Conservation (phyloP, 2,329 filamentous ascomycete genomes). For the Botrytis elliptica region DNA sequence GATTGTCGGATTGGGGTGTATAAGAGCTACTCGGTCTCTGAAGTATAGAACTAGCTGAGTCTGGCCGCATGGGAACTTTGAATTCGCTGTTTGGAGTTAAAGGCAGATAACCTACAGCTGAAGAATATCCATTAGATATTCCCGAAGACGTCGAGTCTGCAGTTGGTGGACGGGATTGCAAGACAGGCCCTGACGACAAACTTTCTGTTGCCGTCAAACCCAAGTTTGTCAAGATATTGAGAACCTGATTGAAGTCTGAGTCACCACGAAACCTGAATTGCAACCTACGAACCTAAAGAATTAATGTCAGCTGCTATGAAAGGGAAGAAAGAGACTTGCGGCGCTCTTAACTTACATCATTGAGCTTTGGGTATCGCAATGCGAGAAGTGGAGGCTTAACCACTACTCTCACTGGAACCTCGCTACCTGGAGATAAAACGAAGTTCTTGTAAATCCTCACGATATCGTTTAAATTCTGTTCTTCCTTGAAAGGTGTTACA, state of each 20-base stretch:
- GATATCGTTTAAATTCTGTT: constrained; percentile 36
- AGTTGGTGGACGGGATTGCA: constrained; percentile 11
- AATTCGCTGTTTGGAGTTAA: constrained; percentile 24
- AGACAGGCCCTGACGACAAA: constrained; percentile 13
- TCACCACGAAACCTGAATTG: constrained; percentile 45
- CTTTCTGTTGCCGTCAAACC: constrained; percentile 38
- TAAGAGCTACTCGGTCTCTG: constrained; percentile 14
- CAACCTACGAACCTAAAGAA: constrained; percentile 43
- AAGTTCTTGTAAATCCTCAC: constrained; percentile 26
- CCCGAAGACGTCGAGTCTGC: background rate
- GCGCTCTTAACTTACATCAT: constrained; percentile 29
- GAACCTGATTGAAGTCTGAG: constrained; percentile 38
- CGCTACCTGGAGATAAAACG: constrained; percentile 26
- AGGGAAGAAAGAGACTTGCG: background rate
- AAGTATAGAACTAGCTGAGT: constrained; percentile 21
- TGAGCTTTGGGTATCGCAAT: constrained; percentile 39
- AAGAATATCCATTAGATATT: background rate
- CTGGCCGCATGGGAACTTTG: constrained; percentile 27
- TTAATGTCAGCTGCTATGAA: background rate
- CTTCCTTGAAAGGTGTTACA: constrained; percentile 32
- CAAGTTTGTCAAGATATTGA: constrained; percentile 37
- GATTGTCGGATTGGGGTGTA: background rate
- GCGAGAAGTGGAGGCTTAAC: constrained; percentile 39
- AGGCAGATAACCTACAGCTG: background rate
- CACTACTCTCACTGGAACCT: constrained; percentile 38